Conservation (phyloP, 805 yeast genomes). For the Nakazawaea wickerhamii region DNA sequence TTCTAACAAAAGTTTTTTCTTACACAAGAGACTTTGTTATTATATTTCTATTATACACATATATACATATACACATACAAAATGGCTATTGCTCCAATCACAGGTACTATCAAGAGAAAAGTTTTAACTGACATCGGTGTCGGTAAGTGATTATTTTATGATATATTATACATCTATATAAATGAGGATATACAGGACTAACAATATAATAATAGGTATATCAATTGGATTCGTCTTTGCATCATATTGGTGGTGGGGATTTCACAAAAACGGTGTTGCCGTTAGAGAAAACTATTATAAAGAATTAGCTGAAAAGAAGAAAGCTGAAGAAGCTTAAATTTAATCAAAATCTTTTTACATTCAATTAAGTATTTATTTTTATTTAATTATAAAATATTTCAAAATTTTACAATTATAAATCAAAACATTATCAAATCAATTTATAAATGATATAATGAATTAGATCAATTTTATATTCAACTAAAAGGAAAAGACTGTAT, state of each 20-base stretch:
- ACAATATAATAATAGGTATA: slow-evolving; percentile 16
- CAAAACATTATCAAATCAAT: no score
- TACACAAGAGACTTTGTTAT: no score
- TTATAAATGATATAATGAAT: no score
- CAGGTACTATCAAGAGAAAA: slow-evolving; percentile 77
- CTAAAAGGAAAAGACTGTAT: no score
- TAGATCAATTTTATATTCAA: no score
- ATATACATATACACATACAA: slow-evolving; percentile 5
- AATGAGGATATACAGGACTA: neutral
- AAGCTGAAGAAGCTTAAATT: slow-evolving; percentile 39
- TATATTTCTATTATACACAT: neutral
- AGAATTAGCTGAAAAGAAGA: slow-evolving; percentile 69
- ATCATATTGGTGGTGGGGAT: slow-evolving; percentile 77
- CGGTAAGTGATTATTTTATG: slow-evolving; percentile 41
- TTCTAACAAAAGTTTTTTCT: no score
- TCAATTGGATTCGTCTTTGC: slow-evolving; percentile 43
- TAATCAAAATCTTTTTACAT: no score
- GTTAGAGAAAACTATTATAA: slow-evolving; percentile 84
- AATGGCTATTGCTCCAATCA: slow-evolving; percentile 82
- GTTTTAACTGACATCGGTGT: slow-evolving; percentile 71
- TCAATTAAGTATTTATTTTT: neutral
- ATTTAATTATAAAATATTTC: no score
- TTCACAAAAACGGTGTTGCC: slow-evolving; percentile 69
- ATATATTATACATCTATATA: neutral
- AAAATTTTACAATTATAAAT: no score